phyloP scores from a whole-genome alignment of 371 early-diverging fungal species.

The Mucor plumbeus region DNA sequence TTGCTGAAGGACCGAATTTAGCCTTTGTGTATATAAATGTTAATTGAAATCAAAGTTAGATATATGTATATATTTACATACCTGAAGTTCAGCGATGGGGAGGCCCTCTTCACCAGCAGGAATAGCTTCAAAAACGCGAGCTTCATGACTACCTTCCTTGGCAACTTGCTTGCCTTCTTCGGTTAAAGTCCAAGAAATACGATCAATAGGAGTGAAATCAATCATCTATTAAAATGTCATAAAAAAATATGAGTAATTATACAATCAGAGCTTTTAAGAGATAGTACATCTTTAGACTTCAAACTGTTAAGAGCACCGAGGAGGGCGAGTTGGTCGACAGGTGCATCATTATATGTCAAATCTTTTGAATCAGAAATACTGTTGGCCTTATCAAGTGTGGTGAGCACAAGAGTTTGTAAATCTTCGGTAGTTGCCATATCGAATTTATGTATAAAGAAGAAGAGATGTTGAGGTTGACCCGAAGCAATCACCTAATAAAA shows the following conservation, averaged over 20 bases:
- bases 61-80: conserved; percentile 34
- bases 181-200: conserved; percentile 82
- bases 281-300: conserved; percentile 81
- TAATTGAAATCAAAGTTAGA: no score
- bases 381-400: conserved; percentile 30
- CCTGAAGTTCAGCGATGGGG: conserved; percentile 80
- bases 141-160: conserved; percentile 92
- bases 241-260: no score
- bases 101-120: conserved; percentile 85
- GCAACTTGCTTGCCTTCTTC: conserved; percentile 88
- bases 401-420: conserved; percentile 72
- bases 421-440: conserved; percentile 40
- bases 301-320: conserved; percentile 89
- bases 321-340: conserved; percentile 72
- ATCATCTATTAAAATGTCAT: no score
- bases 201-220: conserved; percentile 78
- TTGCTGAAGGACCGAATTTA: conserved; percentile 77
- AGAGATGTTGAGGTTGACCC: background rate
- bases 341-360: conserved; percentile 59
- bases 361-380: conserved; percentile 47
- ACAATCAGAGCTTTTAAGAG: no score
- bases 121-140: conserved; percentile 87
- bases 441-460: conserved; percentile 1
- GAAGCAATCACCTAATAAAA: conserved; percentile 6
- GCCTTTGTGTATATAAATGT: conserved; percentile 27